Evolutionary conservation across 169 alveolate species (phyloP).

Genomic region (Plasmodium yoelii): DNA sequence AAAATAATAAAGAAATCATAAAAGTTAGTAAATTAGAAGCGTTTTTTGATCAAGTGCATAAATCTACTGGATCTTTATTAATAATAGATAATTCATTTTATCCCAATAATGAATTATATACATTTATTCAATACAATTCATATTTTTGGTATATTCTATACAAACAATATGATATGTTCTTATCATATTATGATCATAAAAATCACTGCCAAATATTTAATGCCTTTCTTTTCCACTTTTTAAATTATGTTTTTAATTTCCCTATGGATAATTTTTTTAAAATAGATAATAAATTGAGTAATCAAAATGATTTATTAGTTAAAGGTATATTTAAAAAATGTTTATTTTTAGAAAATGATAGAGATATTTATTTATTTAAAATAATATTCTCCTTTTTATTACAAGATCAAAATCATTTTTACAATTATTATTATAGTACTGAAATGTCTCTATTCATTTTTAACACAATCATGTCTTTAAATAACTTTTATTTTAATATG

Average conservation of each 20-base stretch:
- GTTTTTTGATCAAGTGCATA: constrained; percentile 29
- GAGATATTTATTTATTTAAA: constrained; percentile 24
- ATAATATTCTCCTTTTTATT: constrained; percentile 37
- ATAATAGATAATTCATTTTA: constrained; percentile 41
- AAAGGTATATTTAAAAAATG: constrained; percentile 15
- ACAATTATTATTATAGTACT: constrained; percentile 41
- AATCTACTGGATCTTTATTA: constrained; percentile 29
- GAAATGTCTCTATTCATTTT: constrained; percentile 53
- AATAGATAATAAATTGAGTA: constrained; percentile 27
- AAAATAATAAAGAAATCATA: constrained; percentile 26
- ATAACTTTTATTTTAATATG: constrained; percentile 35
- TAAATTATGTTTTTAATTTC: constrained; percentile 70
- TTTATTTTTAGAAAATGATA: constrained; percentile 26
- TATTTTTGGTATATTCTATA: constrained; percentile 59
- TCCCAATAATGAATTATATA: constrained; percentile 33
- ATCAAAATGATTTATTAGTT: constrained; percentile 4
- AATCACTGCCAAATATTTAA: constrained; percentile 59
- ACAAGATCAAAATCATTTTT: constrained; percentile 66
- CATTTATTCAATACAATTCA: constrained; percentile 54
- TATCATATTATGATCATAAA: constrained; percentile 50
- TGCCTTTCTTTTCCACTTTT: constrained; percentile 32
- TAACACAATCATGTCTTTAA: constrained; percentile 52
- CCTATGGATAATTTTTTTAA: constrained; percentile 72
- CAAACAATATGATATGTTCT: constrained; percentile 60
- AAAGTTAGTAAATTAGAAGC: constrained; percentile 22